A percentile compares a stretch with the other conserved stretches of the same genome.
These are phyloP conservation scores for Quercus glauca DNA, from an alignment of 306 rosid species.

Conservation along the genomic window DNA sequence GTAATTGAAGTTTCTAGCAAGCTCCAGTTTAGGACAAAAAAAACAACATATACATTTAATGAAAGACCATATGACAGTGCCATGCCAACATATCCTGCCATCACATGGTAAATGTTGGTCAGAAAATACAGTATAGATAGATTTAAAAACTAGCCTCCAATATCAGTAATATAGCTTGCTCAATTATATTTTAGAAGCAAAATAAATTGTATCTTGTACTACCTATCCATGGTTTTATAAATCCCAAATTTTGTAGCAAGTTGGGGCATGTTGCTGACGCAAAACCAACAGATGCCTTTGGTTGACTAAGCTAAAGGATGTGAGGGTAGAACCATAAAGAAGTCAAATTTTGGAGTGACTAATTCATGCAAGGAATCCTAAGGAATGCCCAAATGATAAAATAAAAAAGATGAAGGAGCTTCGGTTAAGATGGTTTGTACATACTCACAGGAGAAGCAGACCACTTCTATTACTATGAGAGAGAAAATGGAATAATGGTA, in stretches of 20 bases:
- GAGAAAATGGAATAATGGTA: background rate
- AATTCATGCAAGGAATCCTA: background rate
- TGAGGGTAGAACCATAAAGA: background rate
- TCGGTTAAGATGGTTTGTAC: background rate
- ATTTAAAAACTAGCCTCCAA: background rate
- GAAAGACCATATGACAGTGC: constrained; percentile 30
- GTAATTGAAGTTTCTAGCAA: constrained; percentile 18
- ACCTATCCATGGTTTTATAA: background rate
- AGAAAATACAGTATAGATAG: background rate
- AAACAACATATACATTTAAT: constrained; percentile 14
- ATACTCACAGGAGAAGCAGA: background rate
- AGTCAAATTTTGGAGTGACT: constrained; percentile 9
- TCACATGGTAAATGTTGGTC: background rate
- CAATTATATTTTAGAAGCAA: background rate
- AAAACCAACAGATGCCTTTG: background rate
- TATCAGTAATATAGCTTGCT: background rate
- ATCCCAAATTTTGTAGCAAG: background rate
- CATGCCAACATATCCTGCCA: constrained; percentile 34
- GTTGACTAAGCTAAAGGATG: background rate
- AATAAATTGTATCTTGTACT: background rate
- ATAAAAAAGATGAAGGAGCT: background rate
- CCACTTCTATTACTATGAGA: background rate
- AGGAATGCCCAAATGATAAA: background rate
- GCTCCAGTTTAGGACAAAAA: constrained; percentile 23
- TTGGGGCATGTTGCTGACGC: background rate